Base-by-base conservation (phyloP, 768 basidiomycete species). In the Boletus coccyginus region DNA sequence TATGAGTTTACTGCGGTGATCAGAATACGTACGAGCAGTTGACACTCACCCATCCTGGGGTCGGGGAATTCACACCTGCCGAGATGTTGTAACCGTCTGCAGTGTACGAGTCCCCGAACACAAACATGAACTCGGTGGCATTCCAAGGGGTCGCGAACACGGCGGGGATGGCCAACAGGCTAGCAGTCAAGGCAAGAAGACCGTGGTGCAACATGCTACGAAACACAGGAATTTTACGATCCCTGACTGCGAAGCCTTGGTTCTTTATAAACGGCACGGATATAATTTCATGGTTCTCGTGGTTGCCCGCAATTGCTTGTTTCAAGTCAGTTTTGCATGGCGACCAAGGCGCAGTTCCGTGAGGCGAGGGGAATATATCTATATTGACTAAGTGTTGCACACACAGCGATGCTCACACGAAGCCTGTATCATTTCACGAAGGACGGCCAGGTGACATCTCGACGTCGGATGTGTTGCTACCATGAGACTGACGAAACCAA, bases 61-160 rank as follows among this genome's bases (percentile, higher is more conserved):
- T 74, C 7, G 78, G 74, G 1, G 83, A 82, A 57, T 81, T 60
- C 14, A 84, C 69, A 8, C 84, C 83, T 10, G 76, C 77, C 17
- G 83, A 81, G 50, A 85, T 75, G 59, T 85, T 84, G 64, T 77
- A 86, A 10, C 84, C 83, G 52, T 80, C 77, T 5, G 81, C 71
- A 1, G 82, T 82, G 66, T 86, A 86, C 1, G 83, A 86, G 61
- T 86, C 85, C 11, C 85, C 85, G 60, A 86, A 86, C 2, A 79
- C 75, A 59, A 87, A 81, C 49, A 86, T 61, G 62, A 77, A 84
- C 59, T 83, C 69, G 6, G 80, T 85, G 14, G 74, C 72, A 13
- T 73, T 74, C 84, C 84, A 85, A 8, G 79, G 75, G 50, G 68
- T 67, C 7, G 72, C 65, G 16, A 47, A 62, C 19, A 16, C 58